Conservation (phyloP, 2,329 filamentous ascomycete species). For the Alternaria atra region DNA sequence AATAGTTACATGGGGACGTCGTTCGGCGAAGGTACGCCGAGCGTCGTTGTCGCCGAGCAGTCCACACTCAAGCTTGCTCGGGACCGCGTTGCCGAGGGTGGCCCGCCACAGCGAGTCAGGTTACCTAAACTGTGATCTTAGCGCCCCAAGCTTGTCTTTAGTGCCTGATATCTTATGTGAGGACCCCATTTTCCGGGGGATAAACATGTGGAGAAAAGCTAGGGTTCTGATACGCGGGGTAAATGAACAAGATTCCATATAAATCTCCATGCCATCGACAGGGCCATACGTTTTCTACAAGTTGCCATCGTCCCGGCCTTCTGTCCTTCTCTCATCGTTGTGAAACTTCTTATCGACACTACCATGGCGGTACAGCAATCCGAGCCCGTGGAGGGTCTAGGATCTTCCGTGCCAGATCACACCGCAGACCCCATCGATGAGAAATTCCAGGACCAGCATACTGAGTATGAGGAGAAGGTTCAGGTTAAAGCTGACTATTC, state of each 20-base stretch:
- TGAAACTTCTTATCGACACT: background rate
- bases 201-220: background rate
- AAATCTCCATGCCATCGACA: background rate
- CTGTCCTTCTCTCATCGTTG: background rate
- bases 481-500: constrained; percentile 17
- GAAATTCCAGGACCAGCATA: constrained; percentile 4
- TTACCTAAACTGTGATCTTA: background rate
- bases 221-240: background rate
- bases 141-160: background rate
- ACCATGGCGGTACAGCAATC: background rate
- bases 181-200: background rate
- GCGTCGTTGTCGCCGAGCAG: background rate
- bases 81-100: background rate
- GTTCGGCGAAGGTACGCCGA: background rate
- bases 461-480: constrained; percentile 2
- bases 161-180: background rate
- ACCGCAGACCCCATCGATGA: background rate
- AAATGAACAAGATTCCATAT: background rate
- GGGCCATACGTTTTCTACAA: background rate
- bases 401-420: background rate
- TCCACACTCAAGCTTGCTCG: background rate
- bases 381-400: background rate
- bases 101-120: background rate
- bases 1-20: background rate
- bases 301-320: background rate